Conservation (phyloP, 2,329 filamentous ascomycete species). For the Bisporella sp. region DNA sequence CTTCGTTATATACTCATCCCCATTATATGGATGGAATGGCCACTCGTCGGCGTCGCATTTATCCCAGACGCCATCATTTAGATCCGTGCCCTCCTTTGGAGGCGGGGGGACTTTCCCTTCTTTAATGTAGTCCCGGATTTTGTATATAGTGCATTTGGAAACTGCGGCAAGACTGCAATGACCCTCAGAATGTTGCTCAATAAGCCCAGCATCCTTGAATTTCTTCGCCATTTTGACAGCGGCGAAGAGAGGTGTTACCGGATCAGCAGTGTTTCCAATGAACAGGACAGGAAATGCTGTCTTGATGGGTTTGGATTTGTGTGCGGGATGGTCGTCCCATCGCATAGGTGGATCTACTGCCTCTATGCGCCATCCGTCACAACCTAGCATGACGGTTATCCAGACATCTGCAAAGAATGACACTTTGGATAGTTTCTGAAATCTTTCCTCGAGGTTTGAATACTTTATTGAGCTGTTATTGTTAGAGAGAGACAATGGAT, state of each 20-base stretch:
- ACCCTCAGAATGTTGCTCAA: conserved; percentile 23
- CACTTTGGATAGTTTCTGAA: conserved; percentile 12
- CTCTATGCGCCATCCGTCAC: conserved; percentile 18
- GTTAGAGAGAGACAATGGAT: neutral
- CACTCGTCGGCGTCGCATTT: conserved; percentile 21
- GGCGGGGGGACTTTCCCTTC: conserved; percentile 18
- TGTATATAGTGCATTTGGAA: conserved; percentile 18
- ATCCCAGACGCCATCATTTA: conserved; percentile 19
- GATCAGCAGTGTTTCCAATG: conserved; percentile 32
- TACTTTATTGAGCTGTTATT: conserved; percentile 19
- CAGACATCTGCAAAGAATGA: conserved; percentile 17
- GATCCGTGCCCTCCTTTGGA: conserved; percentile 11
- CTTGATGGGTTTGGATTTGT: conserved; percentile 21
- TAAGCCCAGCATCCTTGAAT: conserved; percentile 21
- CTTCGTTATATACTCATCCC: neutral
- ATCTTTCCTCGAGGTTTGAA: conserved; percentile 19
- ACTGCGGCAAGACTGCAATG: conserved; percentile 20
- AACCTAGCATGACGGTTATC: neutral
- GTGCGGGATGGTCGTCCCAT: conserved; percentile 22
- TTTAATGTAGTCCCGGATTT: conserved; percentile 19
- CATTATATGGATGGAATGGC: conserved; percentile 17
- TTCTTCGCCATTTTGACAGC: conserved; percentile 24
- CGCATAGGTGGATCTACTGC: conserved; percentile 20
- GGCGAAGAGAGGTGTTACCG: conserved; percentile 29
- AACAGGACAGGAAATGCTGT: conserved; percentile 34